Evolutionary conservation across 306 rosid genomes (phyloP), one percentile per base, ranked within the genome.

Genomic region (Acacia melanoxylon): DNA sequence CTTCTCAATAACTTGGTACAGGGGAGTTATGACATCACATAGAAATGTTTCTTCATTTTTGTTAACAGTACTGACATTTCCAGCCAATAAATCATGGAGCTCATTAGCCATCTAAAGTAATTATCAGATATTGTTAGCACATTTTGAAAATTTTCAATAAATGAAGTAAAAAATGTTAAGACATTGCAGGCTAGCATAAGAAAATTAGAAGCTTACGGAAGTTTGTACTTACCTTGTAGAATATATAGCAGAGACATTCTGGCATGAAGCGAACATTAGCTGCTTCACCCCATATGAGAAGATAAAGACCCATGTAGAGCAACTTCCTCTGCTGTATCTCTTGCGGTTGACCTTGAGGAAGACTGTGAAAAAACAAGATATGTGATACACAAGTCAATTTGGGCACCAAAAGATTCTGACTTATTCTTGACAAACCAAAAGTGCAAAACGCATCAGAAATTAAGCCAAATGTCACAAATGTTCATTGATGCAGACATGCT

Each of bases 201-300:
- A 67, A 17, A 56, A 48, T 44, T 31, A 19, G 71, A 19, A 35
- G 52, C 6, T 33, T 19, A 33, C 40, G 75, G 68, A 80, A 68
- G 75, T 68, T 13, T 44, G 77, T 54, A 44, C 89, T 84, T 72
- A 91, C 97, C 76, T 94, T 92, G 85, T 90, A 97, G 83, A 91
- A 93, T 68, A 93, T 93, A 68, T 91, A 93, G 88, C 92, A 91
- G 25, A 93, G 77, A 81, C 98, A 93, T 85, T 93, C 98, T 2
- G 98, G 97, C 91, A 93, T 88, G 84, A 93, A 91, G 49, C 98
- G 93, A 65, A 90, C 76, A 76, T 93, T 91, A 74, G 97, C 89
- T 25, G 93, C 98, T 90, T 93, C 98, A 40, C 98, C 98, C 98
- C 98, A 93, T 24, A 91, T 90, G 77, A 94, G 94, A 88, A 94